Conservation (phyloP, 805 yeast species). For the Sugiyamaella mastotermitis region DNA sequence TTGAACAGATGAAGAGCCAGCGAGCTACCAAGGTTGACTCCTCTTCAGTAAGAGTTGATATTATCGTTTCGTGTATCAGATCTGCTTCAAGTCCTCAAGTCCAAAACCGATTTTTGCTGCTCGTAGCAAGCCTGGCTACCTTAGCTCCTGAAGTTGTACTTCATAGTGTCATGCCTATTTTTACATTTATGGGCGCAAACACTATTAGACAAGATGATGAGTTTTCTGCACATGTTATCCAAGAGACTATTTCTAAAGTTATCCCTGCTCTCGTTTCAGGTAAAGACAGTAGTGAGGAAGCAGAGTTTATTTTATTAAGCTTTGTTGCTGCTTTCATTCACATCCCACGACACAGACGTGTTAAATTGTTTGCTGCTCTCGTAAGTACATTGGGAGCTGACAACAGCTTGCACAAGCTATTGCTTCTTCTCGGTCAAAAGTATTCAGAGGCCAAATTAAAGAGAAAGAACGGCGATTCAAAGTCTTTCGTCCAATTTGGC, state of each 20-base stretch:
- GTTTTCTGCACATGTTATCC: slow-evolving; percentile 85
- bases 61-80: slow-evolving; percentile 84
- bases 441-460: slow-evolving; percentile 49
- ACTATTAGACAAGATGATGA: slow-evolving; percentile 96
- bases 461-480: slow-evolving; percentile 60
- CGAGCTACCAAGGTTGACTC: slow-evolving; percentile 44
- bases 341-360: slow-evolving; percentile 94
- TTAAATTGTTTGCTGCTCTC: slow-evolving; percentile 73
- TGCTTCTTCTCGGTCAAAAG: slow-evolving; percentile 78
- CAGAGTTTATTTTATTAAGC: slow-evolving; percentile 78
- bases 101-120: slow-evolving; percentile 79
- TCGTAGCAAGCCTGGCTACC: slow-evolving; percentile 81
- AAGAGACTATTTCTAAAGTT: slow-evolving; percentile 82
- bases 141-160: slow-evolving; percentile 85
- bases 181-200: slow-evolving; percentile 98
- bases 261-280: slow-evolving; percentile 72
- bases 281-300: slow-evolving; percentile 47
- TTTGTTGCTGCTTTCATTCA: slow-evolving; percentile 94
- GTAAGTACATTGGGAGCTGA: slow-evolving; percentile 67
- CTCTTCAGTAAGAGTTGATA: slow-evolving; percentile 75
- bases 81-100: slow-evolving; percentile 89
- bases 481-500: slow-evolving; percentile 64
- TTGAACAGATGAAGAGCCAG: slow-evolving; percentile 45
- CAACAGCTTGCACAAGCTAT: slow-evolving; percentile 60
- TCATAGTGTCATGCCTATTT: slow-evolving; percentile 98